Conservation (phyloP, 2,329 filamentous ascomycete genomes). For the Sclerotinia sclerotiorum region DNA sequence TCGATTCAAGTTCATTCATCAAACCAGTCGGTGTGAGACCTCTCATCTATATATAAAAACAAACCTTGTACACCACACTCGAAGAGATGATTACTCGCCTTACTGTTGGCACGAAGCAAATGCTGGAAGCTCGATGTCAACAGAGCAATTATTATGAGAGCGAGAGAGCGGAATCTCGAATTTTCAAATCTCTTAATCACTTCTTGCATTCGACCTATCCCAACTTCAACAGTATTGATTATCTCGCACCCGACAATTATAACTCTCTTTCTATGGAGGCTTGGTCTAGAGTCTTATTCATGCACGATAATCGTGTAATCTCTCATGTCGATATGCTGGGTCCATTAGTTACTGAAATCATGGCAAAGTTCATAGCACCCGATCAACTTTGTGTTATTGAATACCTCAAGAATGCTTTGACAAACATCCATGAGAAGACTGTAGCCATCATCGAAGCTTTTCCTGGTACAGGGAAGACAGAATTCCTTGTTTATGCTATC, state of each 20-base stretch:
- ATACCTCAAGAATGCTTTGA: neutral
- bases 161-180: neutral
- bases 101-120: no score
- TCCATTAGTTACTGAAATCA: no score
- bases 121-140: no score
- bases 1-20: no score
- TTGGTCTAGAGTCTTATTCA: neutral
- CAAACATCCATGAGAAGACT: neutral
- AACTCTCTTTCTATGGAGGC: neutral
- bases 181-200: neutral
- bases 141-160: neutral
- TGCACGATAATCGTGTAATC: neutral
- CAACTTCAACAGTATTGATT: fast-evolving
- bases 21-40: no score
- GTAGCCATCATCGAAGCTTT: neutral
- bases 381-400: no score
- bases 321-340: no score
- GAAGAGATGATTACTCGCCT: no score
- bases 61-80: no score
- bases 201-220: neutral
- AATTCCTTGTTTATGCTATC: neutral
- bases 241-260: fast-evolving
- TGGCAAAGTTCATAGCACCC: no score
- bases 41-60: no score
- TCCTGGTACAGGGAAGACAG: neutral